Percentiles rank a stretch among this genome's conserved stretches.
These are phyloP conservation scores for Schizophyllum commune DNA, from an alignment of 1,284 basidiomycete species.

Conservation along the genomic window DNA sequence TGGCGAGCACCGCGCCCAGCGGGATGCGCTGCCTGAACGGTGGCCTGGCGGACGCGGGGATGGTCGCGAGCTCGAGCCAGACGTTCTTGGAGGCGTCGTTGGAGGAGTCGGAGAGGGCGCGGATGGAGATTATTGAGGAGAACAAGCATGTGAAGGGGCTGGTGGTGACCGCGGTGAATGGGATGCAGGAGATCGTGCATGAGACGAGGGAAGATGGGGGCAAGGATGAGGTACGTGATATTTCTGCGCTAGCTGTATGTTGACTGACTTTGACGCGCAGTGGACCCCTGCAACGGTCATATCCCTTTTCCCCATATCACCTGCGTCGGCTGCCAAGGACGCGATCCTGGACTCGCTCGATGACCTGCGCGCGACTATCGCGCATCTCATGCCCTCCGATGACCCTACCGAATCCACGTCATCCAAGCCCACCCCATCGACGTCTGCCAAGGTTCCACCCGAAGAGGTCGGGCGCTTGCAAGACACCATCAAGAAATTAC, in stretches of 20 bases:
- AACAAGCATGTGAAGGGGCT: slow-evolving; percentile 62
- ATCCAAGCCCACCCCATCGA: slow-evolving; percentile 11
- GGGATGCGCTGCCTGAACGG: slow-evolving; percentile 51
- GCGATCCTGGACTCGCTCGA: slow-evolving; percentile 42
- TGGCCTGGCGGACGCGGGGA: slow-evolving; percentile 27
- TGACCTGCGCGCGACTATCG: slow-evolving; percentile 30
- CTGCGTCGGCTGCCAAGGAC: slow-evolving; percentile 43
- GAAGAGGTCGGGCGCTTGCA: slow-evolving; percentile 41
- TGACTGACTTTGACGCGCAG: slow-evolving; percentile 9
- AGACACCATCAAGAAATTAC: slow-evolving; percentile 37
- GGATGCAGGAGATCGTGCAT: slow-evolving; percentile 50
- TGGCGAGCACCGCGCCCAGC: slow-evolving; percentile 28
- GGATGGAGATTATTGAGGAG: slow-evolving; percentile 61
- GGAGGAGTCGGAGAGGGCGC: slow-evolving; percentile 65
- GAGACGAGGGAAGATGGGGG: slow-evolving; percentile 24
- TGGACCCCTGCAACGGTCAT: slow-evolving; percentile 5
- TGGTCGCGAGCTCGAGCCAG: slow-evolving; percentile 39
- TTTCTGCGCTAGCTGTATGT: too few relatives aligned
- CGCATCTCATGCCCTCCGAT: slow-evolving; percentile 6
- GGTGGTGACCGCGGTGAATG: slow-evolving; percentile 64
- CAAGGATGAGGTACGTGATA: slow-evolving; percentile 33
- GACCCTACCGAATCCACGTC: not conserved
- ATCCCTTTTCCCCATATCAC: slow-evolving; percentile 52
- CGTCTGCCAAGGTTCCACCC: slow-evolving; percentile 14
- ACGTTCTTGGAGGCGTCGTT: slow-evolving; percentile 64